These are phyloP conservation scores for Xylariomycetidae sp. DNA, from an alignment of 2,329 filamentous ascomycete genomes.

Conservation along the genomic window DNA sequence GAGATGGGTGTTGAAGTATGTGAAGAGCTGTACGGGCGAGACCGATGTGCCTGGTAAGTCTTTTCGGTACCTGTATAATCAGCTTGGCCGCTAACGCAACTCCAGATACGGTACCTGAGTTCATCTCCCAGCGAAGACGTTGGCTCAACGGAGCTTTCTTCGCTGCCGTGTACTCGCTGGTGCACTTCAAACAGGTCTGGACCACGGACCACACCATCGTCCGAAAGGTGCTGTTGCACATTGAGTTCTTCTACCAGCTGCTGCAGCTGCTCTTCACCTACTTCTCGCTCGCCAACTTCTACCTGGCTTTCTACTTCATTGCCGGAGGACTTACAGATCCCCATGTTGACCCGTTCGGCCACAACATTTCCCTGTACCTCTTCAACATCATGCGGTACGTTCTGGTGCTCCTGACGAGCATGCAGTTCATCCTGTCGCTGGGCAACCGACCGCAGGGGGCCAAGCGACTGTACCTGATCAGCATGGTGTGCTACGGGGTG, in stretches of 20 bases:
- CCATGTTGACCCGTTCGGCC: constrained; percentile 82
- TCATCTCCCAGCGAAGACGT: constrained; percentile 90
- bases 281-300: constrained; percentile 98
- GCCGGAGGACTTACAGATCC: constrained; percentile 81
- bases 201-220: constrained; percentile 82
- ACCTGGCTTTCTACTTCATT: constrained; percentile 97
- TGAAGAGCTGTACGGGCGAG: constrained; percentile 92
- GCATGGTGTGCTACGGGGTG: constrained; percentile 83
- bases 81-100: constrained; percentile 19
- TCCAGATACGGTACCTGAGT: constrained; percentile 86
- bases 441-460: constrained; percentile 95
- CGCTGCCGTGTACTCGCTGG: constrained; percentile 92
- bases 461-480: constrained; percentile 79
- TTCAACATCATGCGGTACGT: constrained; percentile 83
- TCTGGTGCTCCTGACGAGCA: constrained; percentile 79
- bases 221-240: constrained; percentile 84
- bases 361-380: constrained; percentile 75
- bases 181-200: constrained; percentile 94
- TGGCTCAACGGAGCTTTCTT: constrained; percentile 99
- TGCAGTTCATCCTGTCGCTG: constrained; percentile 94
- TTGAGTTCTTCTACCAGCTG: constrained; percentile 95
- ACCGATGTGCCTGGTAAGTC: constrained; percentile 89
- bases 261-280: constrained; percentile 91
- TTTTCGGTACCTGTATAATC: constrained; percentile 2
- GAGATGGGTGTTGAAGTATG: constrained; percentile 96